Percentiles rank a stretch among this genome's conserved stretches.
Evolutionary conservation across 805 yeast genomes (phyloP).

Genomic region (Candida fluviatilis): DNA sequence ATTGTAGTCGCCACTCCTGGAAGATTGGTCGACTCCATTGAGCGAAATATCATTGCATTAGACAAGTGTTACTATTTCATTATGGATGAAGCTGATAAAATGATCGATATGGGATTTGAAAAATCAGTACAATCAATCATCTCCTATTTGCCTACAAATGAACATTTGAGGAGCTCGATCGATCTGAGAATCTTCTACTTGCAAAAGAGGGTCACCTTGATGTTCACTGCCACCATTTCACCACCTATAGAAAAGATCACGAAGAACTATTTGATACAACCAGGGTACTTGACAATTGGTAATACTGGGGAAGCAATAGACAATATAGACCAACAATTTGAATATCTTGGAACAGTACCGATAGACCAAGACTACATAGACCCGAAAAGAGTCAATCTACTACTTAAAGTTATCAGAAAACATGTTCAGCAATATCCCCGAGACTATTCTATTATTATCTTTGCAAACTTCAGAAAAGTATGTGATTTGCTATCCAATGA

Average conservation of each 20-base stretch:
- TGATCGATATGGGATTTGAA: slow-evolving; percentile 95
- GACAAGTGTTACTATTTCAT: slow-evolving; percentile 63
- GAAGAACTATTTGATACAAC: slow-evolving; percentile 53
- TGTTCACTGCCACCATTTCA: slow-evolving; percentile 96
- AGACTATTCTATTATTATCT: slow-evolving; percentile 55
- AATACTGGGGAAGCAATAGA: slow-evolving; percentile 61
- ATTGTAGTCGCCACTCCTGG: slow-evolving; percentile 95
- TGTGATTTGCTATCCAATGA: slow-evolving; percentile 65
- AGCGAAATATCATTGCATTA: slow-evolving; percentile 58
- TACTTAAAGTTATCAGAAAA: slow-evolving; percentile 33
- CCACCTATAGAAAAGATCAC: slow-evolving; percentile 65
- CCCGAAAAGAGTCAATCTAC: slow-evolving; percentile 35
- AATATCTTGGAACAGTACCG: slow-evolving; percentile 18
- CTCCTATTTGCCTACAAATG: slow-evolving; percentile 45
- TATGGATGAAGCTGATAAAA: slow-evolving; percentile 92
- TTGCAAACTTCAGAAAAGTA: slow-evolving; percentile 70
- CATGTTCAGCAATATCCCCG: slow-evolving; percentile 36
- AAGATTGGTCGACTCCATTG: slow-evolving; percentile 75
- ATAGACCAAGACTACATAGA: slow-evolving; percentile 24
- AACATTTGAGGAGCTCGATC: slow-evolving; percentile 15
- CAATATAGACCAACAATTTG: slow-evolving; percentile 65
- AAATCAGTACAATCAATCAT: slow-evolving; percentile 65
- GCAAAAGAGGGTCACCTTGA: slow-evolving; percentile 58
- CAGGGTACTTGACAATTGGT: slow-evolving; percentile 67
- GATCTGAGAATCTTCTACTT: slow-evolving; percentile 37